phyloP scores from a whole-genome alignment of 1,284 basidiomycete species.

The Fistulina hepatica region DNA sequence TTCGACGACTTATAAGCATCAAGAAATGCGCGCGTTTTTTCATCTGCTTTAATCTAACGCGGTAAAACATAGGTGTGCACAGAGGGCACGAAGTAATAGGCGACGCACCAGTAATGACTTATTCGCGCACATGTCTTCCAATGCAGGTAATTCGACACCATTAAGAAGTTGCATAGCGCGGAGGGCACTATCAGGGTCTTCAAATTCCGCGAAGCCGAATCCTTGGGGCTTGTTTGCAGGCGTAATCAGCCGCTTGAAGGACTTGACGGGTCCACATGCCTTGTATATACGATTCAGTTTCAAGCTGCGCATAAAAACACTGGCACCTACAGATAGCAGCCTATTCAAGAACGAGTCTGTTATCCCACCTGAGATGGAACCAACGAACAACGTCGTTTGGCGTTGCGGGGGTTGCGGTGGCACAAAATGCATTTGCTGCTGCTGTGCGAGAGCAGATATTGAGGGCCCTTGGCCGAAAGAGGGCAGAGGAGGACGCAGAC shows the following conservation, averaged over 20 bases:
- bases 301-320: not conserved
- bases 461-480: constrained; percentile 80
- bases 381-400: constrained; percentile 71
- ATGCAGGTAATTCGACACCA: constrained; percentile 74
- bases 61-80: constrained; percentile 29
- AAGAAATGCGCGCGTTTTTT: constrained; percentile 80
- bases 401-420: constrained; percentile 47
- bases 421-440: constrained; percentile 61
- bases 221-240: constrained; percentile 88
- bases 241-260: constrained; percentile 83
- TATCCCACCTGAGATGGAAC: constrained; percentile 91
- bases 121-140: constrained; percentile 74
- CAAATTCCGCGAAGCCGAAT: constrained; percentile 90
- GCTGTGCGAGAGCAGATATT: constrained; percentile 76
- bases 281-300: constrained; percentile 20
- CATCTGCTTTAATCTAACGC: constrained; percentile 79
- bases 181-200: constrained; percentile 81
- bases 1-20: constrained; percentile 75
- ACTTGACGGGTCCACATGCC: constrained; percentile 82
- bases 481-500: constrained; percentile 72
- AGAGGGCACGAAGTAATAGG: constrained; percentile 13
- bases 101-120: constrained; percentile 77
- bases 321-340: constrained; percentile 60
- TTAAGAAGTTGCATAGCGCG: constrained; percentile 76
- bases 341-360: constrained; percentile 70